A percentile compares a stretch with the other conserved stretches of the same genome.
phyloP scores from a whole-genome alignment of 1,139 yeast genomes.

The Nakaseomyces bracarensis region DNA sequence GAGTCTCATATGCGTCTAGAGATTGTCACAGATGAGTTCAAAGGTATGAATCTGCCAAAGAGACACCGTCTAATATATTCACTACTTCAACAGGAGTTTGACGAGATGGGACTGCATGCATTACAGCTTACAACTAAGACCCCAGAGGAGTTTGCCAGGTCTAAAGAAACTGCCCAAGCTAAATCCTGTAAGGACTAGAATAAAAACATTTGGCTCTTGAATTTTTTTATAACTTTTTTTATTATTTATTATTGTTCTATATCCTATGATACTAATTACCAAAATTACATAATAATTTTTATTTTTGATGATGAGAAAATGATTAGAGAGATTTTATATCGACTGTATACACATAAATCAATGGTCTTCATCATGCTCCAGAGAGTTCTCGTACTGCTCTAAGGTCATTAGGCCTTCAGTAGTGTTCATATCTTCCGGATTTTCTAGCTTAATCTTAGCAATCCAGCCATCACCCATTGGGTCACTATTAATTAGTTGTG shows the following conservation, averaged over 20 bases:
- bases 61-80: constrained; percentile 74
- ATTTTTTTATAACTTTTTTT: no score
- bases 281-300: no score
- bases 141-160: constrained; percentile 42
- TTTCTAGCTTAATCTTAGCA: constrained; percentile 44
- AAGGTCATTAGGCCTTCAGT: constrained; percentile 40
- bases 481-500: constrained; percentile 74
- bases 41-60: constrained; percentile 58
- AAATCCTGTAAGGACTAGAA: background rate
- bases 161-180: constrained; percentile 21
- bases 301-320: no score
- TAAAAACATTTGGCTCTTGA: no score
- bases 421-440: constrained; percentile 27
- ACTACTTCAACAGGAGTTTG: constrained; percentile 62
- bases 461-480: constrained; percentile 96
- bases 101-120: constrained; percentile 72
- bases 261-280: no score
- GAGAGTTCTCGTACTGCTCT: constrained; percentile 57
- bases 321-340: no score
- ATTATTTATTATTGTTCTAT: no score
- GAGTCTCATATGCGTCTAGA: constrained; percentile 81
- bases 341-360: constrained; percentile 4
- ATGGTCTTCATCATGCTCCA: constrained; percentile 40
- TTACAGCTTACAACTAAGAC: constrained; percentile 82
- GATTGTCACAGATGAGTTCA: constrained; percentile 62